These are phyloP conservation scores for Boletus vermiculosoides DNA, from an alignment of 768 basidiomycete species.

Conservation along the genomic window DNA sequence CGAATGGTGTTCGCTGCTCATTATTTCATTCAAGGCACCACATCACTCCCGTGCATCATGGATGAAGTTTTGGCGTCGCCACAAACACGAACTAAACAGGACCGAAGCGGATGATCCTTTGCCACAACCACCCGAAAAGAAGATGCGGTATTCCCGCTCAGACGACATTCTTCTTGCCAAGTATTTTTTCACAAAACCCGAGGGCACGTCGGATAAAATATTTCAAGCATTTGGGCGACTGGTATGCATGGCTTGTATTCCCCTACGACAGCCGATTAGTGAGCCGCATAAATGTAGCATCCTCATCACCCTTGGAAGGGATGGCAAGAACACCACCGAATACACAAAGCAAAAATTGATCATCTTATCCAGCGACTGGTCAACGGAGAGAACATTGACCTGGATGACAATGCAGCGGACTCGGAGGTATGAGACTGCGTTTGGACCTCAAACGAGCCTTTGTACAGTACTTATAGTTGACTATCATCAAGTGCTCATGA, in stretches of 20 bases:
- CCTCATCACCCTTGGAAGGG: constrained; percentile 93
- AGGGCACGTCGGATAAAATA: constrained; percentile 80
- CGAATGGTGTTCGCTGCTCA: constrained; percentile 2
- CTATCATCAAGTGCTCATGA: neutral
- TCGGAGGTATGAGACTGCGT: constrained; percentile 23
- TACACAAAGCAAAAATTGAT: constrained; percentile 85
- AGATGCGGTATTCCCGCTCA: constrained; percentile 78
- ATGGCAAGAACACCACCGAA: constrained; percentile 90
- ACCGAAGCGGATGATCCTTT: constrained; percentile 66
- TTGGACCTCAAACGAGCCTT: neutral
- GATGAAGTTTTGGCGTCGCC: constrained; percentile 92
- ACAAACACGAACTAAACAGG: constrained; percentile 78
- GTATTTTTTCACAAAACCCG: constrained; percentile 68
- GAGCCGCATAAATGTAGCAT: constrained; percentile 46
- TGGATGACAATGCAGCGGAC: constrained; percentile 27
- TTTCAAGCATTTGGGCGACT: constrained; percentile 76
- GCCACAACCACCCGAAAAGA: constrained; percentile 79
- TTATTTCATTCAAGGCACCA: constrained; percentile 54
- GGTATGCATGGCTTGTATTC: constrained; percentile 40
- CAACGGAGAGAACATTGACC: constrained; percentile 54
- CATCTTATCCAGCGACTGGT: constrained; percentile 64
- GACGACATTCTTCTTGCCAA: constrained; percentile 80
- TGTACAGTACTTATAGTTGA: constrained; percentile 10
- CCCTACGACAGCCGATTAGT: neutral
- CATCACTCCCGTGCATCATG: constrained; percentile 90